Base-by-base conservation (phyloP, 2,329 filamentous ascomycete species). In the Pseudocercospora ulei region DNA sequence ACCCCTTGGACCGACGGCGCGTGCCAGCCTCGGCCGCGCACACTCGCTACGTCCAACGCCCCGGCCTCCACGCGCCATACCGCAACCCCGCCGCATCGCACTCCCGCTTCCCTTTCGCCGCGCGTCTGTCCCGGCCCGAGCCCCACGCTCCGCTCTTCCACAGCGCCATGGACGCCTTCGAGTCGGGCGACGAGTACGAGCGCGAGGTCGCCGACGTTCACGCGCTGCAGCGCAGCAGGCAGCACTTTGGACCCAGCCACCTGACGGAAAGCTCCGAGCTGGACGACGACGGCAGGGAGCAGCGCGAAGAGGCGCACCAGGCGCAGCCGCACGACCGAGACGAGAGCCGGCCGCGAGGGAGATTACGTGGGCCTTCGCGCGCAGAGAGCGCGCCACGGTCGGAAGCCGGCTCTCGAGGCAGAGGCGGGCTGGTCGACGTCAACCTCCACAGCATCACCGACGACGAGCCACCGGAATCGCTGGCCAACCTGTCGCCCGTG, bases 181-280 rank as follows among this genome's bases (percentile, higher is more conserved):
- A 82, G 46, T 88, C 96, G 46, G 39, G 48, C 24, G 46, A 54
- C 20, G 46, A 48, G 13, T 44, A 50, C 27, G 83, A 92, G 53
- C 71, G 86, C 38, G 88, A 96, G 57, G 83, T 88, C 20, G 86
- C 86, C n/a, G 90, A 96, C 62, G 78, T 90, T 50, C 92, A 87
- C 62, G 88, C 88, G 4, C 68, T 98, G 41, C 87, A 96, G 62
- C 75, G 81, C 52, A 96, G 88, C 49, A 75, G 90, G 51, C 75
- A 87, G 30, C 83, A 94, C 42, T 88, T 95, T 56, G 84, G 85
- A 8, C 78, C 80, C 8, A 85, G 82, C 61, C 77, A 82, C 51
- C 65, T 95, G 34, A 83, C 82, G 23, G 86, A 93, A 50, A 94
- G 86, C 46, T 80, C 81, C 2, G 87, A 92, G 52, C 76, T 81